Evolutionary conservation across 78 protist genomes (phyloP).

Genomic region (Dictyostelium citrinum): DNA sequence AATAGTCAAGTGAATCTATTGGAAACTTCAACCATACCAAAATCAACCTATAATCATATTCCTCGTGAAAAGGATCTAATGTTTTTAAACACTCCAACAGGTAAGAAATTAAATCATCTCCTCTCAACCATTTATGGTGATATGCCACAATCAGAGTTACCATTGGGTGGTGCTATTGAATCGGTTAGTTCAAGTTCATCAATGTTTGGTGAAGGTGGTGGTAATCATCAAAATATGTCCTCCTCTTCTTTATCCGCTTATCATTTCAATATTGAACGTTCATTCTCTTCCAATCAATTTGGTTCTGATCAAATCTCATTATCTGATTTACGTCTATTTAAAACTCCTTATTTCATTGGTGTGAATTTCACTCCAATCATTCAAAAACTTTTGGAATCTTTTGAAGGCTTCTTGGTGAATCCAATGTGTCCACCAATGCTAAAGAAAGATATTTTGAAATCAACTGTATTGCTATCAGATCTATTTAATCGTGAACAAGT

Average conservation of each 20-base stretch:
- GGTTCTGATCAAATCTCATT: slow-evolving; percentile 30
- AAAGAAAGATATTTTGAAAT: slow-evolving; percentile 32
- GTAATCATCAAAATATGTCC: neutral
- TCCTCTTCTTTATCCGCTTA: neutral
- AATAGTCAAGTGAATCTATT: slow-evolving; percentile 30
- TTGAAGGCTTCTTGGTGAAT: slow-evolving; percentile 36
- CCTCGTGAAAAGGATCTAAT: slow-evolving; percentile 66
- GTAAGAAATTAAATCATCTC: slow-evolving; percentile 30
- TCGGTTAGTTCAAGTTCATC: neutral
- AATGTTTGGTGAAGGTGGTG: neutral
- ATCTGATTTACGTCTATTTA: slow-evolving; percentile 26
- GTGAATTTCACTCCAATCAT: slow-evolving; percentile 65
- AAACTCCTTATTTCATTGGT: slow-evolving; percentile 25
- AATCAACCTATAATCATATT: slow-evolving; percentile 29
- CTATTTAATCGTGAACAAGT: slow-evolving; percentile 58
- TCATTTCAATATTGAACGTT: slow-evolving; percentile 64
- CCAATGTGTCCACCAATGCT: slow-evolving; percentile 73
- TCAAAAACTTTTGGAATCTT: slow-evolving; percentile 23
- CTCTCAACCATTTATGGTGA: slow-evolving; percentile 27
- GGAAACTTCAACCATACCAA: slow-evolving; percentile 53
- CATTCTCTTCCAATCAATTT: neutral
- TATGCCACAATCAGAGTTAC: slow-evolving; percentile 66
- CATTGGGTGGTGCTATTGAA: neutral
- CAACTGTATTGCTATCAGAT: slow-evolving; percentile 28
- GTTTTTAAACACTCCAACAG: slow-evolving; percentile 26